Conservation (phyloP, 2,329 filamentous ascomycete species). For the Capronia epimyces region DNA sequence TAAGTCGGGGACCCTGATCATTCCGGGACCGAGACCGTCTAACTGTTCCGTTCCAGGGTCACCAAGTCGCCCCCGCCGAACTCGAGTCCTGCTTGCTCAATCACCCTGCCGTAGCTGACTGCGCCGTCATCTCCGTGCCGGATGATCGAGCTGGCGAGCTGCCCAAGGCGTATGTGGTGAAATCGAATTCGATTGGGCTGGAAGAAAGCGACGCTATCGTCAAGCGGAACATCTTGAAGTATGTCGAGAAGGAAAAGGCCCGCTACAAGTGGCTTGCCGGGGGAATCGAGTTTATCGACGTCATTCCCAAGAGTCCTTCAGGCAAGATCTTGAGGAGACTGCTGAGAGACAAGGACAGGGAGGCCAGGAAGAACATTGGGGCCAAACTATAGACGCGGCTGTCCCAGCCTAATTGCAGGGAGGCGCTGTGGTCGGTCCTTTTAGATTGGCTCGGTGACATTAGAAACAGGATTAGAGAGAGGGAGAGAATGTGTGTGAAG, state of each 20-base stretch:
- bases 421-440: too few species aligned
- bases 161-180: constrained; percentile 60
- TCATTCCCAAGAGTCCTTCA: constrained; percentile 57
- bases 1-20: constrained; percentile 34
- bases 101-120: constrained; percentile 70
- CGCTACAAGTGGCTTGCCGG: constrained; percentile 59
- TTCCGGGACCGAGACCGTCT: not conserved
- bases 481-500: too few species aligned
- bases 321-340: constrained; percentile 60
- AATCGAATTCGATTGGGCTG: constrained; percentile 47
- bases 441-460: too few species aligned
- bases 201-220: constrained; percentile 50
- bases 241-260: constrained; percentile 58
- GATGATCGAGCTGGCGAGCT: constrained; percentile 58
- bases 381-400: constrained; percentile 62
- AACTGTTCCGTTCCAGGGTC: constrained; percentile 49
- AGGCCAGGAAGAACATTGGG: constrained; percentile 57
- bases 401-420: too few species aligned
- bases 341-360: constrained; percentile 68
- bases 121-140: constrained; percentile 69
- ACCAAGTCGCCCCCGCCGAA: constrained; percentile 78
- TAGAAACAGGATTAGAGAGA: too few species aligned
- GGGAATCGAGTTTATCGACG: constrained; percentile 53
- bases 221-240: constrained; percentile 49
- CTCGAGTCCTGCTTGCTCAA: constrained; percentile 73